Percentiles rank a stretch among this genome's conserved stretches.
Conservation (phyloP, 306 rosid genomes). For the Lathyrus tuberosus region DNA sequence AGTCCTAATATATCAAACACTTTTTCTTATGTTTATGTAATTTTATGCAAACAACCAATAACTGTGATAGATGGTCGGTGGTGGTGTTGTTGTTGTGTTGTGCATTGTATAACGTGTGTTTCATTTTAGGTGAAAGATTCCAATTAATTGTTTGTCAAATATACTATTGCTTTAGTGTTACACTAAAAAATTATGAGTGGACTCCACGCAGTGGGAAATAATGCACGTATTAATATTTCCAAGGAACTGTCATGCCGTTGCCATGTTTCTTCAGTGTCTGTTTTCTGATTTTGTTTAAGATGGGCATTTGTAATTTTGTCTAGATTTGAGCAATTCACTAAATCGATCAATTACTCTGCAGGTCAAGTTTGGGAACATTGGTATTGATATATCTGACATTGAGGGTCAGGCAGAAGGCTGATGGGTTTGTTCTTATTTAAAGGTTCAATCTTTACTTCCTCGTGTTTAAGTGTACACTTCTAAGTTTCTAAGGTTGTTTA, state of each 20-base stretch:
- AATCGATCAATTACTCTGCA: conserved; percentile 41
- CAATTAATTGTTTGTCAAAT: conserved; percentile 5
- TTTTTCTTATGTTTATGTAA: conserved; percentile 8
- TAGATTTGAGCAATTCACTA: conserved; percentile 25
- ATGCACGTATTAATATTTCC: neutral
- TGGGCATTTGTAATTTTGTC: neutral
- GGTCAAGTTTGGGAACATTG: conserved; percentile 94
- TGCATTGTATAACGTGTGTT: conserved; percentile 13
- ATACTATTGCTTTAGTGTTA: neutral
- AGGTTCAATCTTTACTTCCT: conserved; percentile 19
- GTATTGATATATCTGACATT: conserved; percentile 82
- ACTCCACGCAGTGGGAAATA: neutral
- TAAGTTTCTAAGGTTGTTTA: conserved; percentile 30
- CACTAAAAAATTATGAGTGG: neutral
- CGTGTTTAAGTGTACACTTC: conserved; percentile 34
- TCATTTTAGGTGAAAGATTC: neutral
- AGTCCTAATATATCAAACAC: neutral
- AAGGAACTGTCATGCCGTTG: neutral
- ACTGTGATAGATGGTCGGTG: conserved; percentile 1
- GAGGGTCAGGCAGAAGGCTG: conserved; percentile 69
- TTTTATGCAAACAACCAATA: neutral
- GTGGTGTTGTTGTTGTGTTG: conserved; percentile 2
- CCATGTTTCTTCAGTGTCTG: neutral
- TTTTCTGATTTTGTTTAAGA: neutral
- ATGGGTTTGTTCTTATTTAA: conserved; percentile 53